Evolutionary conservation across 1,284 basidiomycete species (phyloP), one percentile per base, ranked within the genome.

Genomic region (Cutaneotrichosporon sp.): DNA sequence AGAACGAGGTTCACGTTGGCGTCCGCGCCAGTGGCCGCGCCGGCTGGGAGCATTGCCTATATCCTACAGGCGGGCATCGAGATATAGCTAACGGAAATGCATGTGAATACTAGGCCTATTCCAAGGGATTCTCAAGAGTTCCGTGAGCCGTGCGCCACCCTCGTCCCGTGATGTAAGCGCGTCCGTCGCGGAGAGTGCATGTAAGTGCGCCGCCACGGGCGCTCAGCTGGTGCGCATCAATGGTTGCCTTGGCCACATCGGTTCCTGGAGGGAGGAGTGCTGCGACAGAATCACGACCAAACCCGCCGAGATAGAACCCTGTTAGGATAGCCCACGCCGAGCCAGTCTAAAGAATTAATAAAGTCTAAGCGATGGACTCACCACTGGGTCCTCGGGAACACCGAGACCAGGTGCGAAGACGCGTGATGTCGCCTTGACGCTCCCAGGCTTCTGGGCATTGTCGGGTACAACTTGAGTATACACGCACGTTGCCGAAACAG

Each of bases 351-450:
- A 30, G 4, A 5, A 8, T 18, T 22, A 51, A 16, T 38, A 36
- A 18, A 18, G 22, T 8, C 47, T 4, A 47, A 8, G 42, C 8
- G 42, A 21, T 21, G 21, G 47, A 60, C 50, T 50, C 36, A 60
- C 58, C 13, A 78, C 75, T 21, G 75, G 72, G 65, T 78, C 76
- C 58, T 78, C 76, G 38, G 73, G 71, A 42, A 76, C 64, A 2
- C 72, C 75, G 13, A 73, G 38, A 6, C 67, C 71, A 4, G 72
- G 70, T 0, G 56, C 72, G 51, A 73, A 74, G 16, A 76, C 72
- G 49, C 76, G 64, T 3, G 68, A 69, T 31, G 68, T 65, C 50
- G 62, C 49, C 6, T 22, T 56, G 18, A 68, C 42, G 4, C 14
- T 32, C 21, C 56, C 53, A 10, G 26, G 49, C 14, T 59, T 53